Conservation (phyloP, 139 green algal genomes). For the Pseudopediastrum boryanum region DNA sequence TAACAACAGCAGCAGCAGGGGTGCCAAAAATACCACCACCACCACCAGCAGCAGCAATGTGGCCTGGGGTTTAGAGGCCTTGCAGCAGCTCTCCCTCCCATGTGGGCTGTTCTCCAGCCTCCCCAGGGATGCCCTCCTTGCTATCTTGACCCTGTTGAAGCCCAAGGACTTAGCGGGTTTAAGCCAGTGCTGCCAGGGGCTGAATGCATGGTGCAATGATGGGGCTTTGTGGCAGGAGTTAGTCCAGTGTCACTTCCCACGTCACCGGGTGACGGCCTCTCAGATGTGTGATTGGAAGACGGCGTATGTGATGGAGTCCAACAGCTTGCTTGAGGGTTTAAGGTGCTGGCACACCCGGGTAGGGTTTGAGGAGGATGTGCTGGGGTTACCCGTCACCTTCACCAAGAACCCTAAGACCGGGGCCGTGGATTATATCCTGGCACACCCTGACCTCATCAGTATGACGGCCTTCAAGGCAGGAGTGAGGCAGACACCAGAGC, state of each 20-base stretch:
- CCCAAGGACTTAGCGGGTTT: constrained; percentile 31
- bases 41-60: not conserved
- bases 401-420: constrained; percentile 35
- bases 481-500: constrained; percentile 1
- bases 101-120: not conserved
- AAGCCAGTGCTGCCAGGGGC: constrained; percentile 24
- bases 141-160: constrained; percentile 2
- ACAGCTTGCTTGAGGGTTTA: constrained; percentile 26
- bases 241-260: constrained; percentile 30
- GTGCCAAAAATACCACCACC: not conserved
- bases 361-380: constrained; percentile 24
- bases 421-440: constrained; percentile 37
- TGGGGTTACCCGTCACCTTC: constrained; percentile 32
- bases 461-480: constrained; percentile 32
- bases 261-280: not conserved
- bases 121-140: not conserved
- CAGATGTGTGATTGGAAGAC: constrained; percentile 5
- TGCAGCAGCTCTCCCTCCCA: constrained; percentile 1
- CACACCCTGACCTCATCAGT: constrained; percentile 31
- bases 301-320: constrained; percentile 33
- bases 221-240: constrained; percentile 38
- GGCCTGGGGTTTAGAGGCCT: not conserved
- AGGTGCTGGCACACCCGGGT: constrained; percentile 38
- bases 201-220: constrained; percentile 28
- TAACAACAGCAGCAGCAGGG: constrained; percentile 2